A percentile compares a stretch with the other conserved stretches of the same genome.
phyloP scores from a whole-genome alignment of 208 protist species.

The Angomonas ambiguus region DNA sequence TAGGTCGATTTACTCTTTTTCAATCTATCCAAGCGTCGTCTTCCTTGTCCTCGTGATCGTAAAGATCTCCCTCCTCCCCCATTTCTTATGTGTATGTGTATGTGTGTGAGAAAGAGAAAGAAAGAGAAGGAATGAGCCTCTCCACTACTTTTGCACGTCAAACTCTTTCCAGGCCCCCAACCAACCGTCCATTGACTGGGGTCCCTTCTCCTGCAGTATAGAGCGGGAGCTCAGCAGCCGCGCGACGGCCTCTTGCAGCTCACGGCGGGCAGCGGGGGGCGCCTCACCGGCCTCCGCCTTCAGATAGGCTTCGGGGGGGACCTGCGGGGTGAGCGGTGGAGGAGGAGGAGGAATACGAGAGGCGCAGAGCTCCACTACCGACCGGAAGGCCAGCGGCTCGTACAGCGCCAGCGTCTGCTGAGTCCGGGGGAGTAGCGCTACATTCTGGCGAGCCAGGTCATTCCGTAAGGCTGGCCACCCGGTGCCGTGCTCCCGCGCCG shows the following conservation, averaged over 20 bases:
- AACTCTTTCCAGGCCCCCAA: conserved; percentile 82
- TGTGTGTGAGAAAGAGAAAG: neutral
- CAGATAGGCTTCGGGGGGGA: conserved; percentile 69
- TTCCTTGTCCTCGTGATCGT: too few species aligned
- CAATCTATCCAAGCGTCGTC: too few species aligned
- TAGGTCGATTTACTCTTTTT: too few species aligned
- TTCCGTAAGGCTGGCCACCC: conserved; percentile 73
- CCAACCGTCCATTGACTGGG: conserved; percentile 47
- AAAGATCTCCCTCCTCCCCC: too few species aligned
- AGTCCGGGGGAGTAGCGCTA: conserved; percentile 63
- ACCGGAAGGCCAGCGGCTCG: conserved; percentile 84
- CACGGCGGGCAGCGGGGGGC: conserved; percentile 49
- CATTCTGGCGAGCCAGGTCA: conserved; percentile 79
- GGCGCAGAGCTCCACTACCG: conserved; percentile 78
- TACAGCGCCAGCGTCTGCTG: conserved; percentile 84
- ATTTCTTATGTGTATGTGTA: neutral
- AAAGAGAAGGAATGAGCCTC: neutral
- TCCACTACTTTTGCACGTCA: conserved; percentile 21
- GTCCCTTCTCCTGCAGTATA: conserved; percentile 29
- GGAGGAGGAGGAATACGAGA: conserved; percentile 77
- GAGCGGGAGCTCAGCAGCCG: conserved; percentile 51
- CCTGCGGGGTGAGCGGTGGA: conserved; percentile 44
- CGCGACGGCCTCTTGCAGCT: conserved; percentile 58
- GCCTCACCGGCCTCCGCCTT: conserved; percentile 19
- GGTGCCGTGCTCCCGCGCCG: conserved; percentile 77